Evolutionary conservation across 1,284 basidiomycete species (phyloP).

Genomic region (Cystobasidium pallidum): DNA sequence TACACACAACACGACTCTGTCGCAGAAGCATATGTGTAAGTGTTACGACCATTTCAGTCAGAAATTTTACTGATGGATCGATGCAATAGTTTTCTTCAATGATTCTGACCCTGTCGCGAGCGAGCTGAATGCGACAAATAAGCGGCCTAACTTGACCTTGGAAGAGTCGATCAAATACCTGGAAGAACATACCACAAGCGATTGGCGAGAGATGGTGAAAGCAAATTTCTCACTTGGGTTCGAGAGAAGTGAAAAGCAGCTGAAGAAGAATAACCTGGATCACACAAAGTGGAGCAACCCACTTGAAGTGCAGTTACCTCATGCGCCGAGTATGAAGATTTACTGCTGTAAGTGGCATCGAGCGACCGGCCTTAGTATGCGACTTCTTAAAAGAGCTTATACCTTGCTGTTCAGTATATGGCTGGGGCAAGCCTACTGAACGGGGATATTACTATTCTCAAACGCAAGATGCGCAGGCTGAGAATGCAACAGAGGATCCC

Average conservation of each 20-base stretch:
- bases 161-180: slow-evolving; percentile 64
- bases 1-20: slow-evolving; percentile 60
- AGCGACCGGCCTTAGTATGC: not conserved
- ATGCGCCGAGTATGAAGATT: slow-evolving; percentile 89
- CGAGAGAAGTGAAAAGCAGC: slow-evolving; percentile 70
- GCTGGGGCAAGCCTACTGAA: slow-evolving; percentile 91
- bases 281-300: slow-evolving; percentile 90
- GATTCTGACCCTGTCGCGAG: slow-evolving; percentile 47
- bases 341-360: slow-evolving; percentile 63
- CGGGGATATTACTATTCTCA: slow-evolving; percentile 66
- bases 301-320: slow-evolving; percentile 81
- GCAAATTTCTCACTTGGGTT: slow-evolving; percentile 93
- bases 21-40: slow-evolving; percentile 42
- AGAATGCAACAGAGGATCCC: slow-evolving; percentile 45
- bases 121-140: slow-evolving; percentile 55
- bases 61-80: not conserved
- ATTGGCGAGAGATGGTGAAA: slow-evolving; percentile 76
- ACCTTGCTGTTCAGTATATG: slow-evolving; percentile 65
- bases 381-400: not conserved
- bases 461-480: slow-evolving; percentile 42
- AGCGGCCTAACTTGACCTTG: slow-evolving; percentile 76
- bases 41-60: not conserved
- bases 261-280: slow-evolving; percentile 55
- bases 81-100: slow-evolving; percentile 49
- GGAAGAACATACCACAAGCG: slow-evolving; percentile 69